phyloP scores from a whole-genome alignment of 129 eudicot species.

The Chrysanthemum seticuspe region DNA sequence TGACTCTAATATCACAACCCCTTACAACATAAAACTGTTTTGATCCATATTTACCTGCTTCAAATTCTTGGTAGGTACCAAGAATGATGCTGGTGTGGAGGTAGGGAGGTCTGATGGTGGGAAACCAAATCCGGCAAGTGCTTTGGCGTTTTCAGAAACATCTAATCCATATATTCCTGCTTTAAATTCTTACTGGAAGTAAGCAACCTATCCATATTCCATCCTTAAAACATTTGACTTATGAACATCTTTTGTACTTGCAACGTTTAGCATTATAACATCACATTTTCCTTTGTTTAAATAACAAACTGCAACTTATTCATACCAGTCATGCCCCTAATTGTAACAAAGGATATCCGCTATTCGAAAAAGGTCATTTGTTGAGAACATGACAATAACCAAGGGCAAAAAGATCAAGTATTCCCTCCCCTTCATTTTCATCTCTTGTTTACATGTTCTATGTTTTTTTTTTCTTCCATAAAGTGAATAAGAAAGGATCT shows the following conservation, averaged over 20 bases:
- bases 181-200: constrained; percentile 55
- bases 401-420: background rate
- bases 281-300: background rate
- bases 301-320: too few relatives aligned
- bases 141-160: constrained; percentile 22
- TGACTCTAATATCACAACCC: too few relatives aligned
- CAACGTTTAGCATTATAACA: background rate
- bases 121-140: background rate
- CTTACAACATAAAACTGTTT: background rate
- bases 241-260: background rate
- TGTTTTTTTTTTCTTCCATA: background rate
- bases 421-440: constrained; percentile 1
- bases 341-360: too few relatives aligned
- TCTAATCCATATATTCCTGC: constrained; percentile 35
- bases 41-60: background rate
- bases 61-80: constrained; percentile 24
- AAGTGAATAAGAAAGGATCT: background rate
- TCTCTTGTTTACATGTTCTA: background rate
- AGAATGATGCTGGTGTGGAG: constrained; percentile 13
- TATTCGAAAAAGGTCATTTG: background rate
- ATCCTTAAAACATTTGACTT: constrained; percentile 3
- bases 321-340: too few relatives aligned
- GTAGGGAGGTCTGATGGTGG: constrained; percentile 24
- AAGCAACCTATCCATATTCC: constrained; percentile 23
- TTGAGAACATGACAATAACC: background rate